phyloP scores from a whole-genome alignment of 2,329 filamentous ascomycete species.

The Phaeosphaeriaceae sp. region DNA sequence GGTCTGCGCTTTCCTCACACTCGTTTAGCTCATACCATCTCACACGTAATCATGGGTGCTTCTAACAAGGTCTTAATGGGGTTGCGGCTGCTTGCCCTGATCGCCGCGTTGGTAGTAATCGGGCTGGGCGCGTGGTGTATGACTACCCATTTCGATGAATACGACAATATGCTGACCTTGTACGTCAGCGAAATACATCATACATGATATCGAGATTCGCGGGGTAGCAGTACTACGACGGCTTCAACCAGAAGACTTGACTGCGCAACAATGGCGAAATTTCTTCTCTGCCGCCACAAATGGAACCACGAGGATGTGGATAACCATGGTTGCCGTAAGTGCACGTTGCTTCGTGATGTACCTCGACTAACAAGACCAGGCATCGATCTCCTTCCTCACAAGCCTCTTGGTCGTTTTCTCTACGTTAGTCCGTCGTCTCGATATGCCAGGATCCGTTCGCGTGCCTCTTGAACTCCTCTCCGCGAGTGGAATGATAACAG shows the following conservation, averaged over 20 bases:
- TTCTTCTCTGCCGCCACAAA: slow-evolving; percentile 23
- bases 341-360: neutral
- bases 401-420: slow-evolving; percentile 25
- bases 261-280: slow-evolving; percentile 23
- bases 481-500: slow-evolving; percentile 28
- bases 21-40: slow-evolving; percentile 8
- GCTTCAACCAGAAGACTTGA: slow-evolving; percentile 11
- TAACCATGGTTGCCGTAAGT: slow-evolving; percentile 35
- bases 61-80: slow-evolving; percentile 19
- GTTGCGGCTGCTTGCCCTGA: slow-evolving; percentile 29
- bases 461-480: slow-evolving; percentile 31
- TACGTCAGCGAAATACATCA: slow-evolving; percentile 19
- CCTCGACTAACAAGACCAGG: slow-evolving; percentile 21
- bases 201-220: slow-evolving; percentile 30
- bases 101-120: slow-evolving; percentile 27
- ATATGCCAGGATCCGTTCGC: slow-evolving; percentile 23
- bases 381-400: slow-evolving; percentile 26
- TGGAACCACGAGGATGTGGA: slow-evolving; percentile 28
- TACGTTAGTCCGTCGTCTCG: slow-evolving; percentile 17
- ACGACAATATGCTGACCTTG: slow-evolving; percentile 1
- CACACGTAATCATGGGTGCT: slow-evolving; percentile 24
- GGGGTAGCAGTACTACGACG: slow-evolving; percentile 22
- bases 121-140: slow-evolving; percentile 36
- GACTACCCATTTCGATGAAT: neutral
- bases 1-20: slow-evolving; percentile 24